Conservation (phyloP, 148 eudicot genomes). For the Talinum fruticosum region DNA sequence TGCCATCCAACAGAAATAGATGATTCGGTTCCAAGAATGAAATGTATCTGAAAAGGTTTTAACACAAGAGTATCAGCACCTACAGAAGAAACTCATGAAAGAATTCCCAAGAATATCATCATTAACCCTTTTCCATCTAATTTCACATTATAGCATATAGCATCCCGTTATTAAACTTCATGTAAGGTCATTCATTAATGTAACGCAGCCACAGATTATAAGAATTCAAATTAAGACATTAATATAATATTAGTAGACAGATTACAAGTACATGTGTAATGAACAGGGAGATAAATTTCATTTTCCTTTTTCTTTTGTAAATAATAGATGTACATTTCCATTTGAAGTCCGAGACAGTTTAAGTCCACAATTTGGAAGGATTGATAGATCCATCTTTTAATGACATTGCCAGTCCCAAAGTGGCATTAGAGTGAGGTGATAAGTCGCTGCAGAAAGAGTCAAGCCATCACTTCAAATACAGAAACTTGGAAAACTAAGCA, state of each 20-base stretch:
- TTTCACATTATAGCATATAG: neutral
- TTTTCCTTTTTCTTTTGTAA: neutral
- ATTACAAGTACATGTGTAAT: neutral
- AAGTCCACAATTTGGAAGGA: slow-evolving; percentile 88
- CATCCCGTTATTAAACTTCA: neutral
- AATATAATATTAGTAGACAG: neutral
- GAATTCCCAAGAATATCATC: neutral
- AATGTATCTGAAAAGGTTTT: slow-evolving; percentile 59
- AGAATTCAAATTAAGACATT: too few species aligned
- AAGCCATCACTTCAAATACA: slow-evolving; percentile 1
- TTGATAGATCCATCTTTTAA: slow-evolving; percentile 81
- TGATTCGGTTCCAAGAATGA: slow-evolving; percentile 77
- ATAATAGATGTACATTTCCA: slow-evolving; percentile 82
- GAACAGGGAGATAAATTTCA: neutral
- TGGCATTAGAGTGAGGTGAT: slow-evolving; percentile 78
- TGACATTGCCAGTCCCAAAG: slow-evolving; percentile 71
- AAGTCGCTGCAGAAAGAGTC: slow-evolving; percentile 50
- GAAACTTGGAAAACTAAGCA: slow-evolving; percentile 10
- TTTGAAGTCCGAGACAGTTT: slow-evolving; percentile 68
- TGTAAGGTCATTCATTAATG: neutral
- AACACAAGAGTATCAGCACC: slow-evolving; percentile 9
- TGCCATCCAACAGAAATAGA: slow-evolving; percentile 91
- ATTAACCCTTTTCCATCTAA: neutral
- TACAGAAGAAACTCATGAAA: neutral
- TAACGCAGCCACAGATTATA: neutral